These are phyloP conservation scores for Scutellaria baicalensis DNA, from an alignment of 257 asterid species.

Conservation along the genomic window DNA sequence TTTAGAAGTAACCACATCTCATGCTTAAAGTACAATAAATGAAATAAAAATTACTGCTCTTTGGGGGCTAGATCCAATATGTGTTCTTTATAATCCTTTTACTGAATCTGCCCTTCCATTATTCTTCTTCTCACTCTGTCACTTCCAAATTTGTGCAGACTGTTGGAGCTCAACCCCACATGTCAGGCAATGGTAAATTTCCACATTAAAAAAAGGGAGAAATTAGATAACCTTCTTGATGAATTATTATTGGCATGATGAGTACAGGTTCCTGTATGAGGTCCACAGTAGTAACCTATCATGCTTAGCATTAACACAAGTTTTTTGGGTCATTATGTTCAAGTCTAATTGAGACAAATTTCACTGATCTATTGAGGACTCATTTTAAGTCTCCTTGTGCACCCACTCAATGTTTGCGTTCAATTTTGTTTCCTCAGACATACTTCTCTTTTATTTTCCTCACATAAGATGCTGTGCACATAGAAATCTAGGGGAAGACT, in stretches of 20 bases:
- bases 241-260: neutral
- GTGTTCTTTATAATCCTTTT: neutral
- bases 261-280: neutral
- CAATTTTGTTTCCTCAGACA: neutral
- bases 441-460: neutral
- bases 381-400: neutral
- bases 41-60: neutral
- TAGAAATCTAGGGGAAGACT: neutral
- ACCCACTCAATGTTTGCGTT: neutral
- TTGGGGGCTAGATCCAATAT: neutral
- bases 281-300: neutral
- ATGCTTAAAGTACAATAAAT: neutral
- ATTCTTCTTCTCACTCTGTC: conserved; percentile 12
- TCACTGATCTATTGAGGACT: neutral
- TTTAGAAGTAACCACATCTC: neutral
- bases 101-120: neutral
- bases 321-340: neutral
- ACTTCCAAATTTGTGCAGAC: conserved; percentile 45
- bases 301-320: neutral
- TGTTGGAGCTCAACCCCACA: conserved; percentile 85
- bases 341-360: neutral
- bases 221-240: neutral
- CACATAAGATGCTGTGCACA: neutral
- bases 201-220: neutral
- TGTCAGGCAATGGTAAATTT: conserved; percentile 65